Base-by-base conservation (phyloP, 1,284 basidiomycete genomes). In the Tausonia pullulans region DNA sequence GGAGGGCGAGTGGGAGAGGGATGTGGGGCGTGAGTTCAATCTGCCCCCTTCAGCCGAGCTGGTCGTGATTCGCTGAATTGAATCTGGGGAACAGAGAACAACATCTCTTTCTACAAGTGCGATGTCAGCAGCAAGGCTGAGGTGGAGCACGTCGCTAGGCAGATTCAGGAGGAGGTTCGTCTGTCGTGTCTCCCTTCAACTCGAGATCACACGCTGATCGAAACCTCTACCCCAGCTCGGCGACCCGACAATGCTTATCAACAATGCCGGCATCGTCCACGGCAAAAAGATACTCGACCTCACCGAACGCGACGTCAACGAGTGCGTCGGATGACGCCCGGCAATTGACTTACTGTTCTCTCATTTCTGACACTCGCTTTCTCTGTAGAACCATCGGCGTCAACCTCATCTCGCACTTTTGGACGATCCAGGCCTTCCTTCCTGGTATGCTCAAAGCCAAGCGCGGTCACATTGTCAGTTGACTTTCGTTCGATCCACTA, bases 181-280 rank as follows among this genome's bases (percentile, higher is more conserved):
- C 16, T 41, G 58, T 27, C 27, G 4, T 51, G 1, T 40, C 41
- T 49, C 8, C 10, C n/a, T 27, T 27, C 14, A 16, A 3, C 60
- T 67, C 14, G 55, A 67, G 61, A 58, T 66, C 27, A 51, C 46
- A 10, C 50, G 45, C 9, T 10, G n/a, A 16, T 10, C 13, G 4
- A 46, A 48, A 14, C 5, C 2, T 27, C 55, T 58, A 3, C 41
- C 16, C 57, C 70, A 92, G 88, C 79, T 94, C 62, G 92, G 92
- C 5, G 81, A 88, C 62, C 89, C 92, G 1, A 95, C 95, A 0
- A 82, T 98, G 45, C 77, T 98, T 11, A 80, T 98, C 72, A 98
- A 98, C 78, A 98, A 97, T 72, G 95, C 95, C 0, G 95, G 93
- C 16, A 84, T 97, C 62, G 88, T 89, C 46, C 87, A 93, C 75